Conservation (phyloP, 148 eudicot genomes). For the Rhododendron kiyosumense region DNA sequence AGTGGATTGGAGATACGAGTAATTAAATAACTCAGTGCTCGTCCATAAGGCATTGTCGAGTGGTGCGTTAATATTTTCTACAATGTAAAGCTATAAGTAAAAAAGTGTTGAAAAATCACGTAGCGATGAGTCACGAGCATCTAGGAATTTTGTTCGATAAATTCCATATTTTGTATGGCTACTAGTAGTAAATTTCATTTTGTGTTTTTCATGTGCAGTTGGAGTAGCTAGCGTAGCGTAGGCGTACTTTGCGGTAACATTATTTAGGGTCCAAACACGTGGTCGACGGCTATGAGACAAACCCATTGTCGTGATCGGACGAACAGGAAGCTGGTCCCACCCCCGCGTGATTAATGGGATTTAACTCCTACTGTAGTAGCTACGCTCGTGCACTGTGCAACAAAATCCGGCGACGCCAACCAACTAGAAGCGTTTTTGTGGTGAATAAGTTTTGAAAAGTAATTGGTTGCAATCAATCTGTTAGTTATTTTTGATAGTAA, state of each 20-base stretch:
- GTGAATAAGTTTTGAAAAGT: too few species aligned
- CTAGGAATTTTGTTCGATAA: neutral
- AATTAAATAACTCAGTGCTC: too few species aligned
- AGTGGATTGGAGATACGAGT: too few species aligned
- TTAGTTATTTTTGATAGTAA: too few species aligned
- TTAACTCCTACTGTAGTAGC: neutral
- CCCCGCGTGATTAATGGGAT: slow-evolving; percentile 7
- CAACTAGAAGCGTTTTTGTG: too few species aligned
- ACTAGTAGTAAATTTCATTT: neutral
- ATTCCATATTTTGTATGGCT: neutral
- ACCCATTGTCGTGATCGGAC: slow-evolving; percentile 4
- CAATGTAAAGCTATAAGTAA: too few species aligned
- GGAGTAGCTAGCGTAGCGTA: neutral
- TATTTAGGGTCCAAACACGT: slow-evolving; percentile 8
- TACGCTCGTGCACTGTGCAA: slow-evolving; percentile 3
- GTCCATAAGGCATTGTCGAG: neutral
- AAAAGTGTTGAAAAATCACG: neutral
- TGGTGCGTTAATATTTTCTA: neutral
- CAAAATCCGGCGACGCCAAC: slow-evolving; percentile 7
- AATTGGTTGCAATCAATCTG: too few species aligned
- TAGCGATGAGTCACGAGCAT: neutral
- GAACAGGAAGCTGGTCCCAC: neutral
- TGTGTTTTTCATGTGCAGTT: neutral
- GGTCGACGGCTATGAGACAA: slow-evolving; percentile 6
- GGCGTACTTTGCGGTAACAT: neutral